Evolutionary conservation across 805 yeast genomes (phyloP), one percentile per base, ranked within the genome.

Genomic region (Zygoascus tannicola): DNA sequence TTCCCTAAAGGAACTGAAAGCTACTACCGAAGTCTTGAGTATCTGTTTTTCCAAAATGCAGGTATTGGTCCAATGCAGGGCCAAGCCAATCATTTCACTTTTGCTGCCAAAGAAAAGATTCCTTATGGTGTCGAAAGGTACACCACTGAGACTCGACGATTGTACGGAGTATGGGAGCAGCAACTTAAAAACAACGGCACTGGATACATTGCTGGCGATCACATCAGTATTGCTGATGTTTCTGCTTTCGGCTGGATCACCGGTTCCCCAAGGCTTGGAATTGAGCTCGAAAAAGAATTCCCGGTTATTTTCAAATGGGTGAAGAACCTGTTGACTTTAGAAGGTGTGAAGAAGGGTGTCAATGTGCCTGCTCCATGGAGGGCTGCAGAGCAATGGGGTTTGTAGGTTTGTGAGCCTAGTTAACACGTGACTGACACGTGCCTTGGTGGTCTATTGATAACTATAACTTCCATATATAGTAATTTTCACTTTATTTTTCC

Each of bases 271-370:
- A 15, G 19, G 3, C 20, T 50, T 8, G 54, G 41, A 14, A 37
- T 52, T 23, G 52, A 52, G 23, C 35, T 42, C 19, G 23, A 35
- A 15, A 35, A 32, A 23, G 65, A 64, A 20, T 63, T 68, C 28
- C 76, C 76, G 35, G 85, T 81, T 60, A 88, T 85, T 41, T 81
- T 81, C 66, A 83, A 85, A 62, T 86, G 95, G 95, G 82, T 94
- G 12, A 81, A 84, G 60, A 78, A 78, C 55, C 81, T 85, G 87
- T 80, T 84, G 86, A 76, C 92, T 65, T 74, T 94, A 60, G 90
- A 90, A 12, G 86, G 87, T 2, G 94, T 85, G 15, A 32, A 44
- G 40, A 52, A 47, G 46, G 60, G 60, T 3, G 22, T 56, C 22
- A 48, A 51, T 46, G 55, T 49, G 12, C 58, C 60, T 22, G 16